A percentile compares a stretch with the other conserved stretches of the same genome.
phyloP scores from a whole-genome alignment of 139 green algal genomes.

The Picochlorum sp. region DNA sequence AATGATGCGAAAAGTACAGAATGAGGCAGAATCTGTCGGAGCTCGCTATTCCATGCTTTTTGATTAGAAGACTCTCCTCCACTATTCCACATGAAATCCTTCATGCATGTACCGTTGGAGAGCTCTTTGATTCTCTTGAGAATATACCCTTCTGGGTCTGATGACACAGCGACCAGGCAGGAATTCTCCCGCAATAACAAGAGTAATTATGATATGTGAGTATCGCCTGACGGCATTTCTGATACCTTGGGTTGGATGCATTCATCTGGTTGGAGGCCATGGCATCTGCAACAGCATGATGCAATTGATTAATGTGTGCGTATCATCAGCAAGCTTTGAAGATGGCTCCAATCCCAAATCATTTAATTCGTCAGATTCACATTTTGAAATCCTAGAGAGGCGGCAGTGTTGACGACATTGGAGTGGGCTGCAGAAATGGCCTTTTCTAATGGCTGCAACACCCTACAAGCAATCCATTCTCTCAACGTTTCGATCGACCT shows the following conservation, averaged over 20 bases:
- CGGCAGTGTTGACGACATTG: constrained; percentile 26
- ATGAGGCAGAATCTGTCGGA: constrained; percentile 69
- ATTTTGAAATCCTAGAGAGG: constrained; percentile 14
- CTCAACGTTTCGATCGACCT: constrained; percentile 51
- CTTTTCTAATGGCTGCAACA: constrained; percentile 52
- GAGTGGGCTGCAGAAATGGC: constrained; percentile 31
- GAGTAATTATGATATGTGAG: constrained; percentile 49
- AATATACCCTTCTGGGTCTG: constrained; percentile 55
- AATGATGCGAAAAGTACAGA: constrained; percentile 74
- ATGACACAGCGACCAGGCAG: constrained; percentile 50
- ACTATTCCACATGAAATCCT: constrained; percentile 45
- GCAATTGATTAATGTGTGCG: constrained; percentile 4
- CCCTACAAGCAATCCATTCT: constrained; percentile 49
- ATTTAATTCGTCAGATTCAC: constrained; percentile 30
- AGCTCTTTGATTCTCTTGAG: constrained; percentile 43
- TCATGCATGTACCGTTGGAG: constrained; percentile 40
- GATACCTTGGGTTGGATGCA: too few species aligned
- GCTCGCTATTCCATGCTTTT: constrained; percentile 52
- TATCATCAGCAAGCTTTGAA: background rate
- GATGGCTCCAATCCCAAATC: constrained; percentile 11
- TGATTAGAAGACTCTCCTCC: constrained; percentile 43
- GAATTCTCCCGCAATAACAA: constrained; percentile 46
- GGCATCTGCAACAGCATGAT: too few species aligned
- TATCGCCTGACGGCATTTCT: constrained; percentile 35
- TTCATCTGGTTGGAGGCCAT: too few species aligned